These are phyloP conservation scores for Fonsecaea monophora DNA, from an alignment of 2,329 filamentous ascomycete genomes.

Conservation along the genomic window DNA sequence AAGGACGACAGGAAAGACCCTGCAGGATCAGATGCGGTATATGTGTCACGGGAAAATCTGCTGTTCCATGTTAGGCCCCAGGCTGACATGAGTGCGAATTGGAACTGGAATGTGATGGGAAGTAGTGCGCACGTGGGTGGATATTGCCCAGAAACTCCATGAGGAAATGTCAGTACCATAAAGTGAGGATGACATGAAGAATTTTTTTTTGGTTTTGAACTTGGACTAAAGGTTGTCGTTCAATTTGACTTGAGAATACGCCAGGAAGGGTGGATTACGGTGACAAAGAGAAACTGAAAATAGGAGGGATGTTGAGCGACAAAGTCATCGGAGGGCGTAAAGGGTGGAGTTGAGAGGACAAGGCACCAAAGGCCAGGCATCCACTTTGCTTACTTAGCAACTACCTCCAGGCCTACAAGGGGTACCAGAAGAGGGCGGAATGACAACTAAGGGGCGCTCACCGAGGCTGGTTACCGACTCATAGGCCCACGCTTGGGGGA, in stretches of 20 bases:
- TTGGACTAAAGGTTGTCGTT: neutral
- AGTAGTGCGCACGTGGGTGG: slow-evolving; percentile 13
- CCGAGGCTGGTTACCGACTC: too few relatives aligned
- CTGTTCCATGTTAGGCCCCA: neutral
- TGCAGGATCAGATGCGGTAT: neutral
- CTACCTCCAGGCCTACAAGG: slow-evolving; percentile 8
- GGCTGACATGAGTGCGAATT: neutral
- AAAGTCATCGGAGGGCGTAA: slow-evolving; percentile 20
- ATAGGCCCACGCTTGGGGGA: too few relatives aligned
- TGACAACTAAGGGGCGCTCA: too few relatives aligned
- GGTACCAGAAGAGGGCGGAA: neutral
- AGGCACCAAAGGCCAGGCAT: neutral
- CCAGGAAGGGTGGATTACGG: neutral
- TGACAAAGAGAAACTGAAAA: slow-evolving; percentile 25
- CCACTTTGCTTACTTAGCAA: slow-evolving; percentile 15
- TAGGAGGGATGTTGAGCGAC: neutral
- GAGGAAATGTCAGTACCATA: neutral
- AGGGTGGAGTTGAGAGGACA: neutral
- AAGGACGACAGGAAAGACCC: neutral
- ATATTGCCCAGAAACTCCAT: neutral
- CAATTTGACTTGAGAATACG: slow-evolving; percentile 10
- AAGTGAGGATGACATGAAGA: neutral
- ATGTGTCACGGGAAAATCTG: neutral
- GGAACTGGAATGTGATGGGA: neutral
- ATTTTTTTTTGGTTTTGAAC: neutral